A percentile compares a stretch with the other conserved stretches of the same genome.
Conservation (phyloP, 1,284 basidiomycete species). For the Ustilago vetiveriae region DNA sequence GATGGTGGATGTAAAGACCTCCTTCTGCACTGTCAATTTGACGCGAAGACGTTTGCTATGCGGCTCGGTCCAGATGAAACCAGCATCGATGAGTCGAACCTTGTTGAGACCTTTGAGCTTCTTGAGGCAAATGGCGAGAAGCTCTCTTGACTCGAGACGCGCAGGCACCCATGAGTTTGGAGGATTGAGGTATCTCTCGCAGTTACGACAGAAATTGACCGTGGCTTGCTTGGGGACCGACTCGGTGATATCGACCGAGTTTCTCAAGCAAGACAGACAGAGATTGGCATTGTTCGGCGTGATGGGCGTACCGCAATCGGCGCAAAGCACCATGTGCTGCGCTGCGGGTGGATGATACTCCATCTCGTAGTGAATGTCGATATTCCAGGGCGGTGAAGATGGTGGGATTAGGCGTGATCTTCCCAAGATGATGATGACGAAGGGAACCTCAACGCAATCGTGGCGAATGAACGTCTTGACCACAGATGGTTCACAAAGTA, state of each 20-base stretch:
- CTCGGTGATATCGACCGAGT: conserved; percentile 95
- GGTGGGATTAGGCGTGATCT: background rate
- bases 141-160: conserved; percentile 88
- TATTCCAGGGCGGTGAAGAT: background rate
- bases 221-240: conserved; percentile 97
- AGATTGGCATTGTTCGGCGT: conserved; percentile 94
- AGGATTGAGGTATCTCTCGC: conserved; percentile 93
- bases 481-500: no score
- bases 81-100: conserved; percentile 94
- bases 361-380: conserved; percentile 23
- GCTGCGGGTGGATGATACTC: conserved; percentile 60
- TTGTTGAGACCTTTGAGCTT: conserved; percentile 93
- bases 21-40: conserved; percentile 97
- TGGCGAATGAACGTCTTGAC: conserved; percentile 3
- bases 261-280: conserved; percentile 88
- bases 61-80: conserved; percentile 99
- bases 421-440: background rate
- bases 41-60: conserved; percentile 92
- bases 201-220: conserved; percentile 92
- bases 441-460: background rate
- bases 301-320: conserved; percentile 82
- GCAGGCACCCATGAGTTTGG: conserved; percentile 87
- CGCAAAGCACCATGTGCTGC: conserved; percentile 67
- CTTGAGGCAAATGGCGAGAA: conserved; percentile 79
- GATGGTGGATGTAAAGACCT: conserved; percentile 93